Conservation (phyloP, 768 basidiomycete genomes). For the Hortiboletus campestris region DNA sequence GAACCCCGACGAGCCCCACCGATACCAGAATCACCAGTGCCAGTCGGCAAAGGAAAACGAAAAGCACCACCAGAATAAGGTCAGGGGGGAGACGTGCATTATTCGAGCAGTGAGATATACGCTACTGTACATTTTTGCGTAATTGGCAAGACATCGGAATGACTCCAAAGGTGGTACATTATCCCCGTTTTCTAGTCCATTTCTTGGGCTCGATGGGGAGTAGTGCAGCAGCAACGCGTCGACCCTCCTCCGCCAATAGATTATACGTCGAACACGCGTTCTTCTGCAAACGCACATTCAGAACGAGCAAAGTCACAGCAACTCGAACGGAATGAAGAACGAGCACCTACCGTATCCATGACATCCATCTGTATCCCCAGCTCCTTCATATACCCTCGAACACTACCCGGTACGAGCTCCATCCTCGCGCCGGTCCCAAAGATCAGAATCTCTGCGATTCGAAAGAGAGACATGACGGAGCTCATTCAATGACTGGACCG, state of each 20-base stretch:
- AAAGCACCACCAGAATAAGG: conserved; percentile 43
- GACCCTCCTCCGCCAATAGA: conserved; percentile 87
- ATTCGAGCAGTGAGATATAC: conserved; percentile 5
- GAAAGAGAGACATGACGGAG: not conserved
- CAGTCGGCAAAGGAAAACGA: conserved; percentile 57
- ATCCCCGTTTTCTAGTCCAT: conserved; percentile 43
- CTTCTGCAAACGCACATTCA: conserved; percentile 42
- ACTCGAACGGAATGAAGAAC: not conserved
- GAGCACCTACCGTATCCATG: conserved; percentile 68
- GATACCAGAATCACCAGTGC: conserved; percentile 24
- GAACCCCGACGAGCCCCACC: conserved; percentile 31
- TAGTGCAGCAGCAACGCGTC: conserved; percentile 89
- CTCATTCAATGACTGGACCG: not conserved
- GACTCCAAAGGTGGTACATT: not conserved
- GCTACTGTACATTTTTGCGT: conserved; percentile 12
- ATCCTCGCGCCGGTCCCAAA: conserved; percentile 82
- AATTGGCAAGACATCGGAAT: no score
- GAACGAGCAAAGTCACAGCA: no score
- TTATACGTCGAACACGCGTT: conserved; percentile 98
- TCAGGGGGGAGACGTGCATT: conserved; percentile 1
- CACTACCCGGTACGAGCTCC: conserved; percentile 61
- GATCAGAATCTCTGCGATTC: conserved; percentile 75
- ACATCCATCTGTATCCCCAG: conserved; percentile 87
- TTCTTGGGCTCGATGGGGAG: conserved; percentile 57
- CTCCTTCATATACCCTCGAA: conserved; percentile 66